These are phyloP conservation scores for Dicorynia guianensis DNA, from an alignment of 306 rosid species.

Conservation along the genomic window DNA sequence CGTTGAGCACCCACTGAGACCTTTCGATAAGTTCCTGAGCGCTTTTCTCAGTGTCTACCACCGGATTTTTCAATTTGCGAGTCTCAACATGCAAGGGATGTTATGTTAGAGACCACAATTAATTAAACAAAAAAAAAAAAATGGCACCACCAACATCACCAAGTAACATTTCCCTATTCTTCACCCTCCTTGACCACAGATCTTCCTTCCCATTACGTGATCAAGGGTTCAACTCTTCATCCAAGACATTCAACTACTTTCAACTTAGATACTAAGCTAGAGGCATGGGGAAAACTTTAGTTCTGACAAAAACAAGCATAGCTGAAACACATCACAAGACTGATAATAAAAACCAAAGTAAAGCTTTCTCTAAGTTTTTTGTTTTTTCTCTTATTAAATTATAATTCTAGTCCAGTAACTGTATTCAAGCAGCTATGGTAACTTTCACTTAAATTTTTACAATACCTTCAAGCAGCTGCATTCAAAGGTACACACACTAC, in stretches of 20 bases:
- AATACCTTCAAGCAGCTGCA: conserved; percentile 36
- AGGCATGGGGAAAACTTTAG: conserved; percentile 18
- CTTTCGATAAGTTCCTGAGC: neutral
- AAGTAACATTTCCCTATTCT: conserved; percentile 87
- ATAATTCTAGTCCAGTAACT: conserved; percentile 8
- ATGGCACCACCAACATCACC: conserved; percentile 73
- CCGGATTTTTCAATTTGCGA: neutral
- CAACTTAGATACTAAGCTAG: conserved; percentile 13
- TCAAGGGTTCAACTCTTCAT: conserved; percentile 30
- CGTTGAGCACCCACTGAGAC: conserved; percentile 39
- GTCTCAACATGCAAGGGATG: too few species aligned
- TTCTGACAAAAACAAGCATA: conserved; percentile 25
- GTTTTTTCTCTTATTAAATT: neutral
- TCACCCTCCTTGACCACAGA: conserved; percentile 76
- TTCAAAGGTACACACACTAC: conserved; percentile 29
- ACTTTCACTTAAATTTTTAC: neutral
- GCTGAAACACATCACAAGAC: conserved; percentile 9
- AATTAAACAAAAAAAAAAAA: too few species aligned
- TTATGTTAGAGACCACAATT: too few species aligned
- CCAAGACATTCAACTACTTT: conserved; percentile 29
- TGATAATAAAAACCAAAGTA: neutral
- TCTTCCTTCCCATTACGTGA: conserved; percentile 64
- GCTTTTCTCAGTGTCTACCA: neutral
- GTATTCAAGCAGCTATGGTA: neutral
- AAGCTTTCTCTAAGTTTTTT: conserved; percentile 5